Percentiles rank a stretch among this genome's conserved stretches.
These are phyloP conservation scores for Mycosphaerelloides madeirae DNA, from an alignment of 2,329 filamentous ascomycete genomes.

Conservation along the genomic window DNA sequence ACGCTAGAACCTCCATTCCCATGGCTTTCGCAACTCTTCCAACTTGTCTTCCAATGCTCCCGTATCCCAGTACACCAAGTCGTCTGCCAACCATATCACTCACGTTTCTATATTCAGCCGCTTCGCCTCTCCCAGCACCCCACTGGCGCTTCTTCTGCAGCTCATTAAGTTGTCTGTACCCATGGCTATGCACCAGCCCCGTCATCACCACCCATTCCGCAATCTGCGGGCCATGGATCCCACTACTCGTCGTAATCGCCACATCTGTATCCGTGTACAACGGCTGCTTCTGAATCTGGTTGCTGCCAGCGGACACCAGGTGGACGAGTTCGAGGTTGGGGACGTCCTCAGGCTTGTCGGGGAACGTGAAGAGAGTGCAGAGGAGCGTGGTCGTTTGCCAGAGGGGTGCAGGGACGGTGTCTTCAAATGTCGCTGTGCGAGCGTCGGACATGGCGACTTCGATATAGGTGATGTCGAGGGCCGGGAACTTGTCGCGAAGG, in stretches of 20 bases:
- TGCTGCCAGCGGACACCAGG: slow-evolving; percentile 54
- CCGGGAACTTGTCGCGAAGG: slow-evolving; percentile 41
- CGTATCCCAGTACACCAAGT: slow-evolving; percentile 59
- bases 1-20: slow-evolving; percentile 70
- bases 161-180: slow-evolving; percentile 52
- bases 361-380: slow-evolving; percentile 46
- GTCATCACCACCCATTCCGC: slow-evolving; percentile 64
- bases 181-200: slow-evolving; percentile 53
- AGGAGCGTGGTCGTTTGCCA: slow-evolving; percentile 44
- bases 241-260: slow-evolving; percentile 51
- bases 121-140: slow-evolving; percentile 32
- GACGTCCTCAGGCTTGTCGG: slow-evolving; percentile 32
- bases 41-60: slow-evolving; percentile 57
- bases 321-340: slow-evolving; percentile 50
- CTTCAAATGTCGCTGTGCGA: slow-evolving; percentile 6
- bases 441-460: slow-evolving; percentile 15
- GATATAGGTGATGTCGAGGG: slow-evolving; percentile 43
- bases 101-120: slow-evolving; percentile 26
- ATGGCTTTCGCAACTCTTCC: slow-evolving; percentile 33
- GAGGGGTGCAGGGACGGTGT: slow-evolving; percentile 31
- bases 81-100: slow-evolving; percentile 55
- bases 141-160: slow-evolving; percentile 55
- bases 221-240: slow-evolving; percentile 61
- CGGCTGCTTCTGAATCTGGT: slow-evolving; percentile 50
- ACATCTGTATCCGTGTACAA: slow-evolving; percentile 51